phyloP scores from a whole-genome alignment of 2,329 filamentous ascomycete genomes.

The Diplodia corticola region DNA sequence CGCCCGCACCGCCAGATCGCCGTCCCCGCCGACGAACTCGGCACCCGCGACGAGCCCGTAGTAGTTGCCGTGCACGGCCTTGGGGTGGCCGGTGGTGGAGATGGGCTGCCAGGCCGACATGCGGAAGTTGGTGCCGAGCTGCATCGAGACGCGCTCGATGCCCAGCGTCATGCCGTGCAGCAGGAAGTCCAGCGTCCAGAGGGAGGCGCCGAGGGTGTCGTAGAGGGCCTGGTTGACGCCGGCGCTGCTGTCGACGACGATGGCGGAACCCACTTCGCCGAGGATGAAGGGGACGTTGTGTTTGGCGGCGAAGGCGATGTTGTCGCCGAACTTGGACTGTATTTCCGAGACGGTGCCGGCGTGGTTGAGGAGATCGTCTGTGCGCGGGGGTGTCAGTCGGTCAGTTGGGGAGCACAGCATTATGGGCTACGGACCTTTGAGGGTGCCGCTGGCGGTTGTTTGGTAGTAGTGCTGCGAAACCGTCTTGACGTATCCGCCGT shows the following conservation, averaged over 20 bases:
- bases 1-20: background rate
- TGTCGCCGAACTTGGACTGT: background rate
- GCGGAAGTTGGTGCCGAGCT: background rate
- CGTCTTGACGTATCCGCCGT: background rate
- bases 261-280: background rate
- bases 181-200: conserved; percentile 14
- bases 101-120: background rate
- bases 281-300: background rate
- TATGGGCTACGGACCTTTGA: background rate
- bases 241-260: background rate
- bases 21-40: background rate
- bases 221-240: background rate
- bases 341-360: background rate
- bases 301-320: background rate
- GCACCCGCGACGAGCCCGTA: background rate
- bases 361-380: background rate
- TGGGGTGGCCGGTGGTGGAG: background rate
- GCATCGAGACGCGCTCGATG: background rate
- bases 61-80: background rate
- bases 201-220: background rate
- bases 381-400: background rate
- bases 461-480: background rate
- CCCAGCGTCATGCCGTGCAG: conserved; percentile 5
- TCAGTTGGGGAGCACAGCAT: too few relatives aligned
- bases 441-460: background rate